Evolutionary conservation across 768 basidiomycete genomes (phyloP).

Genomic region (Termitomyces sp.): DNA sequence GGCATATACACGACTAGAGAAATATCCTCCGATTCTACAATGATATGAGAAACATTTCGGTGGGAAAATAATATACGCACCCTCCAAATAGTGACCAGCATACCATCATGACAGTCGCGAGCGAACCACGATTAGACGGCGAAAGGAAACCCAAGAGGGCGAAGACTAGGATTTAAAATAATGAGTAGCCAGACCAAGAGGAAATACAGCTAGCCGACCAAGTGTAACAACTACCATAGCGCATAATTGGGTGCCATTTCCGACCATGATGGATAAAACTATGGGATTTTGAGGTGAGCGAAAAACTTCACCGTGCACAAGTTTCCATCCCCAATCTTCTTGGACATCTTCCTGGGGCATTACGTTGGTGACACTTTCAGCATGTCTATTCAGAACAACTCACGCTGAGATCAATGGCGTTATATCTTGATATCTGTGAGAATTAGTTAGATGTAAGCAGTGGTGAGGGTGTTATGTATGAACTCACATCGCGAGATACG

Average conservation of each 20-base stretch:
- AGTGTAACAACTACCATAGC: slow-evolving; percentile 89
- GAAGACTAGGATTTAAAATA: slow-evolving; percentile 53
- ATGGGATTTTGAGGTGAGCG: slow-evolving; percentile 75
- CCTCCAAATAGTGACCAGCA: slow-evolving; percentile 93
- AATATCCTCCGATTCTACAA: slow-evolving; percentile 79
- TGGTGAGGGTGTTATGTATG: not conserved
- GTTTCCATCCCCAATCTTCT: slow-evolving; percentile 98
- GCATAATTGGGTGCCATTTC: slow-evolving; percentile 83
- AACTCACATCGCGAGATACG: slow-evolving; percentile 80
- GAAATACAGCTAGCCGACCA: slow-evolving; percentile 35
- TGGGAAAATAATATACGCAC: slow-evolving; percentile 32
- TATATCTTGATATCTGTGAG: slow-evolving; percentile 85
- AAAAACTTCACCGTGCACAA: slow-evolving; percentile 96
- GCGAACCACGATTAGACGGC: slow-evolving; percentile 91
- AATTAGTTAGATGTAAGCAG: slow-evolving; percentile 1
- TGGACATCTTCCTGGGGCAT: slow-evolving; percentile 80
- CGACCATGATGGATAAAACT: slow-evolving; percentile 80
- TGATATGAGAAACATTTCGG: not conserved
- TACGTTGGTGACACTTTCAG: not conserved
- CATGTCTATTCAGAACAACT: slow-evolving; percentile 17
- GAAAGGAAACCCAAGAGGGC: slow-evolving; percentile 91
- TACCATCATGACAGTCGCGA: slow-evolving; percentile 92
- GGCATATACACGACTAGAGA: slow-evolving; percentile 78
- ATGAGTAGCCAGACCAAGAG: slow-evolving; percentile 2
- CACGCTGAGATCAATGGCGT: slow-evolving; percentile 88